Percentiles rank a stretch among this genome's conserved stretches.
Conservation (phyloP, 176 grass and related monocot genomes). For the maize (Zea mays) region Zm-B73-REFERENCE-NAM-5.0 NC_050100.1:8791501-8792000, state of each 20-base stretch:
- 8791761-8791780: background rate
- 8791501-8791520: background rate
- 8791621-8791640: background rate
- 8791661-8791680: background rate
- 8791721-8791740: background rate
- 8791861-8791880: too few species aligned
- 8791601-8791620: background rate
- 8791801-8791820: background rate
- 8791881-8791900: too few species aligned
- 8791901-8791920: too few species aligned
- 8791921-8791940: too few species aligned
- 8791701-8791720: background rate
- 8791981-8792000: background rate
- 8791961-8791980: background rate
- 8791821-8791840: background rate
- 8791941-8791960: background rate
- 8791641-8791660: background rate
- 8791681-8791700: background rate
- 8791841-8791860: background rate
- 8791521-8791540: background rate
- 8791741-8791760: conserved; percentile 12
- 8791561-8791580: background rate
- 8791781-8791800: background rate
- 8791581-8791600: conserved; percentile 18
- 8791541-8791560: background rate